Evolutionary conservation across 106 monocot species (phyloP), one percentile per base, ranked within the genome.

Genomic region (Triglochin maritima): DNA sequence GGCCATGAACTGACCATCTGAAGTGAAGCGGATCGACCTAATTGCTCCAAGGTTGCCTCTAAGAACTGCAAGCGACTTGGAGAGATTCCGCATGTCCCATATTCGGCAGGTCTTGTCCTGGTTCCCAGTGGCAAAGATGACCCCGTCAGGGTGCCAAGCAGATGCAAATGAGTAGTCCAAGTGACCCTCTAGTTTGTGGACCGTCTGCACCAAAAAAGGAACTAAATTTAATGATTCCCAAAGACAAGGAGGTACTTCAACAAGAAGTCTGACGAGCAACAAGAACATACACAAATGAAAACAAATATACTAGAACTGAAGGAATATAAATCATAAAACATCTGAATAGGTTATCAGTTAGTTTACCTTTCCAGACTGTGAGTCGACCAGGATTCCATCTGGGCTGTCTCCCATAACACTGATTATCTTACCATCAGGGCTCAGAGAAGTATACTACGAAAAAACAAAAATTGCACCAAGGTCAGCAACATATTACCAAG

Each of bases 41-140:
- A 79, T 68, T 29, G 79, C 78, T 47, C 83, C 83, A 13, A 83
- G 72, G 60, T 76, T 76, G 45, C 79, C 83, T 49, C 72, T 56
- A 10, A 79, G 72, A 15, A 76, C 83, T 2, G 67, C 45, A 11
- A 83, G 45, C 5, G 83, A 79, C 46, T 75, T 72, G 57, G 75
- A 71, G 47, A 76, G 76, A 55, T 76, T 78, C 17, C 83, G 69
- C 47, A 56, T 52, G 17, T 83, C 83, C 83, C 79, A 83, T 10
- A 83, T 67, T 10, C 76, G 66, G 55, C 83, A 83, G 12, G 83
- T 83, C 64, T 72, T 79, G 52, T 83, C 83, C 63, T 83, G 83
- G 63, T 83, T 83, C 12, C 83, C 83, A 3, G 83, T 83, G 17
- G 78, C 79, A 48, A 83, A 71, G 65, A 72, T 79, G 11, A 3